A percentile compares a stretch with the other conserved stretches of the same genome.
These are phyloP conservation scores for Macadamia tetraphylla DNA, from an alignment of 164 flowering plant genomes.

Conservation along the genomic window DNA sequence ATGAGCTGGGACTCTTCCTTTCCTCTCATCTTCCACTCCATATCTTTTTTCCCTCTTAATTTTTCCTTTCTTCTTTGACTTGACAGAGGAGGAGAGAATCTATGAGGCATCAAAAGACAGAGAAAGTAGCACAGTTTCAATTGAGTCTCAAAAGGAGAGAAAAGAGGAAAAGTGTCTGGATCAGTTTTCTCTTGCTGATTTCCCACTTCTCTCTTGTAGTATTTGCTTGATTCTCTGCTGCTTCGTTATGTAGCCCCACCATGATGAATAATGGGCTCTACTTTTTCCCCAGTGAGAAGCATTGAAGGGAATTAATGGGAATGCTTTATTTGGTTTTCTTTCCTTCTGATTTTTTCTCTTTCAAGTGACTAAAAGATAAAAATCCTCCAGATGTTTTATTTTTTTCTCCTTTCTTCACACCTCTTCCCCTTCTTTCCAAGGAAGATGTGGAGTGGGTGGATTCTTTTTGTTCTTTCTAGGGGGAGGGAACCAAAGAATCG, in stretches of 20 bases:
- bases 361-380: conserved; percentile 23
- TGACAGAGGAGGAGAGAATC: conserved; percentile 55
- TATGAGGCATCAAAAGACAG: conserved; percentile 49
- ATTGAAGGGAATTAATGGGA: conserved; percentile 18
- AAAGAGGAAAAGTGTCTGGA: conserved; percentile 52
- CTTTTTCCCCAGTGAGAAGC: conserved; percentile 32
- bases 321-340: conserved; percentile 23
- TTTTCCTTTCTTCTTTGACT: conserved; percentile 38
- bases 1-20: conserved; percentile 46
- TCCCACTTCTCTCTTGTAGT: conserved; percentile 13
- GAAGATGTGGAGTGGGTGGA: conserved; percentile 45
- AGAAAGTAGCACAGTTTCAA: conserved; percentile 51
- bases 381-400: conserved; percentile 15
- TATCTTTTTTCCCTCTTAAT: conserved; percentile 7
- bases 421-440: conserved; percentile 18
- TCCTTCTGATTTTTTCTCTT: conserved; percentile 16
- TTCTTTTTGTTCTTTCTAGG: conserved; percentile 67
- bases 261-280: conserved; percentile 40
- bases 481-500: conserved; percentile 82
- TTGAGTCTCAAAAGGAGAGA: conserved; percentile 62
- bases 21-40: conserved; percentile 26
- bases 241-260: conserved; percentile 43
- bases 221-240: conserved; percentile 41
- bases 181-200: conserved; percentile 48
- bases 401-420: conserved; percentile 12